phyloP scores from a whole-genome alignment of 2,329 filamentous ascomycete genomes.

The Nannizzia gypsea region DNA sequence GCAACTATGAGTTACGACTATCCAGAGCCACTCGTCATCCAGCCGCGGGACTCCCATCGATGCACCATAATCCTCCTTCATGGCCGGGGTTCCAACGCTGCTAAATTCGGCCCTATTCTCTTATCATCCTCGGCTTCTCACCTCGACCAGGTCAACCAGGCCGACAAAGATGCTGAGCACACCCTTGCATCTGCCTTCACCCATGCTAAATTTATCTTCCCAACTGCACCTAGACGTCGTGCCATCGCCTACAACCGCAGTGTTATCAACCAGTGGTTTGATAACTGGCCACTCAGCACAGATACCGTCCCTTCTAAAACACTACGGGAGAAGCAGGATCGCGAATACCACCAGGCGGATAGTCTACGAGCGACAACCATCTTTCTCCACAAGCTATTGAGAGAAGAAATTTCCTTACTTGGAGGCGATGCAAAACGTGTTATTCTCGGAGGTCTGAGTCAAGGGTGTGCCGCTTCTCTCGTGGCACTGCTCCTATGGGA shows the following conservation, averaged over 20 bases:
- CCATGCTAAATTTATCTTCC: slow-evolving; percentile 40
- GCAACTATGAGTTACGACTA: too few relatives aligned
- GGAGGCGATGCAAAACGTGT: slow-evolving; percentile 17
- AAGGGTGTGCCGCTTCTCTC: too few relatives aligned
- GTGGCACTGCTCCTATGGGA: too few relatives aligned
- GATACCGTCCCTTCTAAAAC: slow-evolving; percentile 26
- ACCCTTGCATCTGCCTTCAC: slow-evolving; percentile 13
- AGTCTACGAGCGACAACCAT: not conserved
- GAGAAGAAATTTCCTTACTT: not conserved
- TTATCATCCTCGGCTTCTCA: not conserved
- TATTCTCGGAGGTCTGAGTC: too few relatives aligned
- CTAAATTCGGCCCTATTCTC: not conserved
- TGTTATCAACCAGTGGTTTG: slow-evolving; percentile 29
- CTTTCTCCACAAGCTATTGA: not conserved
- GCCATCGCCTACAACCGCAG: slow-evolving; percentile 26
- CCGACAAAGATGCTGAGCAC: not conserved
- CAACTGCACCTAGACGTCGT: slow-evolving; percentile 37
- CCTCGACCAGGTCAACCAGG: not conserved
- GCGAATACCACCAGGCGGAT: not conserved
- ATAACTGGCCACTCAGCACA: slow-evolving; percentile 34
- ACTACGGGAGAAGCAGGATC: not conserved
- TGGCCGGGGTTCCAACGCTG: not conserved
- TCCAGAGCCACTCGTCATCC: too few relatives aligned
- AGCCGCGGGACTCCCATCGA: too few relatives aligned
- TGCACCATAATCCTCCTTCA: too few relatives aligned